These are phyloP conservation scores for Aspergillus latus DNA, from an alignment of 2,329 filamentous ascomycete species.

Conservation along the genomic window DNA sequence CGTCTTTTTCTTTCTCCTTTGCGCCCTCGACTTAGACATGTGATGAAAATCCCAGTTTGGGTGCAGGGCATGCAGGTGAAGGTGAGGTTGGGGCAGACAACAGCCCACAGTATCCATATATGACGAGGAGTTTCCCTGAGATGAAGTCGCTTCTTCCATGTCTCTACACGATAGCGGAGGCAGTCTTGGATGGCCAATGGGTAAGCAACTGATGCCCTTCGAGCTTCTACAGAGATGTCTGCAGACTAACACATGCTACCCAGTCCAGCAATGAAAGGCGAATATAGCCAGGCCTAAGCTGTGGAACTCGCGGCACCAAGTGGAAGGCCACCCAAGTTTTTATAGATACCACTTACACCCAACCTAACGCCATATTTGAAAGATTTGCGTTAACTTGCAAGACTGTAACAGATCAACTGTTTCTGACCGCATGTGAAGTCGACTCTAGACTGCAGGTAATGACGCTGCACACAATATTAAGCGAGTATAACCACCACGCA, in stretches of 20 bases:
- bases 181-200: neutral
- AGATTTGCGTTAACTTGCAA: neutral
- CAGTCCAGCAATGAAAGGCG: conserved; percentile 5
- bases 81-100: neutral
- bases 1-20: neutral
- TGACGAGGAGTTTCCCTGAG: neutral
- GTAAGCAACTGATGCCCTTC: neutral
- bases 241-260: neutral
- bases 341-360: conserved; percentile 3
- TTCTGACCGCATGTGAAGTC: conserved; percentile 3
- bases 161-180: neutral
- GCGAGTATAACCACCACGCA: neutral
- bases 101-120: neutral
- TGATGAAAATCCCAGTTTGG: neutral
- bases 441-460: conserved; percentile 11
- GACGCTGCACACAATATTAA: conserved; percentile 3
- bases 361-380: conserved; percentile 6
- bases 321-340: conserved; percentile 12
- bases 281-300: neutral
- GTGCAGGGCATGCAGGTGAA: neutral
- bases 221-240: too few species aligned
- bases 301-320: conserved; percentile 1
- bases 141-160: neutral
- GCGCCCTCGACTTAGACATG: neutral
- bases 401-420: neutral